A percentile compares a stretch with the other conserved stretches of the same genome.
These are phyloP conservation scores for Hansenula lynferdii DNA, from an alignment of 1,139 yeast genomes.

Conservation along the genomic window DNA sequence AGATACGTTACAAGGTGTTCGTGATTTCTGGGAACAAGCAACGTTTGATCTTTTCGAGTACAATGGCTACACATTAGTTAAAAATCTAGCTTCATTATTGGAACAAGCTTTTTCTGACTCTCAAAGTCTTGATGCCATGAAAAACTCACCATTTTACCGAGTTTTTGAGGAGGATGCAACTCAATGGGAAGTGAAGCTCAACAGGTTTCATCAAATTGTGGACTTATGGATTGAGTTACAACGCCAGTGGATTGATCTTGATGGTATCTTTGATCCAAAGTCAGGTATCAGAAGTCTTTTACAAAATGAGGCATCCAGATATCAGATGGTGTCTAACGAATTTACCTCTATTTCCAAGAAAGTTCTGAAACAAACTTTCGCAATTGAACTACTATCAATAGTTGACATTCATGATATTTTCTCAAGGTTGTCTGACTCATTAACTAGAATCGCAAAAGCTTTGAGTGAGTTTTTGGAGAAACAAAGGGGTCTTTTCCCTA, in stretches of 20 bases:
- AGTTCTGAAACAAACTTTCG: constrained; percentile 45
- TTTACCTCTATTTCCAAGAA: constrained; percentile 47
- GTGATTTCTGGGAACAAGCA: constrained; percentile 39
- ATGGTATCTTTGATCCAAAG: constrained; percentile 65
- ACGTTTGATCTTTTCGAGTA: constrained; percentile 54
- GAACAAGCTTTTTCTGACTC: constrained; percentile 59
- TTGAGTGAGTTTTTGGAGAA: constrained; percentile 75
- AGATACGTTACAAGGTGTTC: constrained; percentile 45
- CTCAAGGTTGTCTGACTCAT: constrained; percentile 49
- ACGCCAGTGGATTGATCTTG: constrained; percentile 80
- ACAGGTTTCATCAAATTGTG: constrained; percentile 45
- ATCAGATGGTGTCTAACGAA: constrained; percentile 60
- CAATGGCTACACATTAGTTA: constrained; percentile 51
- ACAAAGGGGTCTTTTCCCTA: constrained; percentile 72
- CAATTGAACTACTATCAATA: constrained; percentile 53
- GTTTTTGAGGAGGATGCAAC: constrained; percentile 58
- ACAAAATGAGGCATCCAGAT: constrained; percentile 69
- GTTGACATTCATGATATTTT: constrained; percentile 47
- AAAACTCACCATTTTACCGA: constrained; percentile 57
- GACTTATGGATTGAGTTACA: constrained; percentile 84
- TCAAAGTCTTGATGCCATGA: constrained; percentile 64
- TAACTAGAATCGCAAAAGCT: constrained; percentile 58
- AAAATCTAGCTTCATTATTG: constrained; percentile 64
- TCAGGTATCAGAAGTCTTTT: constrained; percentile 57
- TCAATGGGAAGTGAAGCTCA: constrained; percentile 54